Base-by-base conservation (phyloP, 2,329 filamentous ascomycete genomes). In the Aspergillus latus region DNA sequence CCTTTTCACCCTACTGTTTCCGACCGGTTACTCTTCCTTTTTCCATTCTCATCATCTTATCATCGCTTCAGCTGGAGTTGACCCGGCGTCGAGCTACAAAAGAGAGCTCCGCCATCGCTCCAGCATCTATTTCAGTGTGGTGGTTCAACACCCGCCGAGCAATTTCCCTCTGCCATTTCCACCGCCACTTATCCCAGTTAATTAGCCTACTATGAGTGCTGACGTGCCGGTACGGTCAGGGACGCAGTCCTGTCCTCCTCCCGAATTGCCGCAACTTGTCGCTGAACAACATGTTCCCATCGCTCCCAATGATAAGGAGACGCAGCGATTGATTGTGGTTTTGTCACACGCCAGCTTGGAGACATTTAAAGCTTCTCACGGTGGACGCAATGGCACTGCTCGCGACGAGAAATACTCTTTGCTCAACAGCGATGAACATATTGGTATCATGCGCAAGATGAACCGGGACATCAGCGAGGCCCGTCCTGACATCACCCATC, bases 381-480 rank as follows among this genome's bases (percentile, higher is more conserved):
- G 87, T 59, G 84, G 87, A 15, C 74, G 82, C 71, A 74, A 84
- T 72, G 77, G 87, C 78, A 76, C 85, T 73, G 80, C 70, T 32
- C 85, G 89, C 50, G 92, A 97, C 68, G 93, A 97, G 73, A 97
- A 97, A 76, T 99, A 96, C 77, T 96, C 93, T 59, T 82, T 99
- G 51, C 86, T 99, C 70, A 99, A 99, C 82, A 97, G 92, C 76
- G 94, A 99, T 72, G 94, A 99, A 77, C 94, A 99, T 74, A 99
- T 99, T 66, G 94, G 94, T 61, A 89, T 97, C 63, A 96, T 99
- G 92, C 88, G 94, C 70, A 99, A 97, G 82, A 97, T 97, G 93
- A 96, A 96, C 74, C 85, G 94, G 66, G 94, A 99, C 73, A 97
- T 99, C 64, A 97, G 92, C 74, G 94, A 99, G 76, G 94, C 94